Base-by-base conservation (phyloP, 2,329 filamentous ascomycete genomes). In the Cordyceps tenuipes region DNA sequence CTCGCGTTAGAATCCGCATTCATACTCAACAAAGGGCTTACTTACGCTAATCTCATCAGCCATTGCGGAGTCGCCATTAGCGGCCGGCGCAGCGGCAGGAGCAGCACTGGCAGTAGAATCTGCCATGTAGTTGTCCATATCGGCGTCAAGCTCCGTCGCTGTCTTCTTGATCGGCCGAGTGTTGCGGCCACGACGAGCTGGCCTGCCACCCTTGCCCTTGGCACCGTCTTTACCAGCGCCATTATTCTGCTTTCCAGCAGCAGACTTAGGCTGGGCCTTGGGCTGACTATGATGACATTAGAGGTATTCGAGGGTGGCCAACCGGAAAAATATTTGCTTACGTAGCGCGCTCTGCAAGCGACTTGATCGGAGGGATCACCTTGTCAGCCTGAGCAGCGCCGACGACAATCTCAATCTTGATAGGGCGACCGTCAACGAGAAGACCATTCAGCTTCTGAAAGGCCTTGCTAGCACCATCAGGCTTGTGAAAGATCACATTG, bases 321-420 rank as follows among this genome's bases (percentile, higher is more conserved):
- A 15, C n/a, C n/a, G n/a, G 1, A 15, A 15, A 3, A 43, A 17
- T 9, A 67, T 49, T 73, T 69, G 72, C 57, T 59, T 41, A 59
- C 57, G 84, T 83, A 67, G 96, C 87, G 68, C 94, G 92, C 69
- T 97, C 92, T 59, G 87, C 87, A 47, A 97, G 83, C 17, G 85
- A 81, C 81, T 88, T 84, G 4, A 84, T 79, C 49, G 85, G 76
- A 1, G 88, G 83, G 51, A 83, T 80, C 21, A 90, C 81, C 64
- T 84, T 80, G 41, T 89, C 85, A 51, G 87, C 86, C 66, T 85
- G 83, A 50, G 85, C 84, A 53, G 89, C 89, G 70, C 90, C 88
- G 63, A 96, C 84, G 60, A 99, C 85, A 64, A 99, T 87, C 75
- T 97, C 93, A 68, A 99, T 91, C 88, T 93, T 96, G 79, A 99